These are phyloP conservation scores for Saturnispora bothae DNA, from an alignment of 805 yeast species.

Conservation along the genomic window DNA sequence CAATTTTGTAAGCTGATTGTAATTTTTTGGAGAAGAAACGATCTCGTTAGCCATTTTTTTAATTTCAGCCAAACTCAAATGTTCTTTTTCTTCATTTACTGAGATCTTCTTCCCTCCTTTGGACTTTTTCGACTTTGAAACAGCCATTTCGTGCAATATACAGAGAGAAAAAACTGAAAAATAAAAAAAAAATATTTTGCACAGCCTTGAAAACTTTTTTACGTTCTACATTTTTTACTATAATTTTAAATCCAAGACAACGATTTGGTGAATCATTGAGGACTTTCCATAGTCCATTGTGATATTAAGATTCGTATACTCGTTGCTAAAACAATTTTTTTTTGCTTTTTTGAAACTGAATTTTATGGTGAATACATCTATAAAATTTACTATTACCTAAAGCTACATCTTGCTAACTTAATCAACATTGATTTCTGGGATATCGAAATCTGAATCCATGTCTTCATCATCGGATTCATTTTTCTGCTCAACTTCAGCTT, in stretches of 20 bases:
- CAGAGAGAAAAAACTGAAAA: background rate
- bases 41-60: conserved; percentile 23
- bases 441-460: conserved; percentile 27
- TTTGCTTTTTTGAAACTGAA: conserved; percentile 4
- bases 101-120: background rate
- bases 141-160: background rate
- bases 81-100: conserved; percentile 2
- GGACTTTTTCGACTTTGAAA: conserved; percentile 1
- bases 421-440: conserved; percentile 27
- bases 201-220: conserved; percentile 10
- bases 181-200: conserved; percentile 7
- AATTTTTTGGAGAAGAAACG: conserved; percentile 35
- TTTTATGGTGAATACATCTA: conserved; percentile 1
- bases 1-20: conserved; percentile 44
- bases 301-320: conserved; percentile 4
- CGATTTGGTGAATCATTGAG: conserved; percentile 4
- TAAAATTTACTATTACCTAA: background rate
- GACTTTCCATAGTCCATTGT: background rate
- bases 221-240: too few species aligned
- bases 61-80: conserved; percentile 18
- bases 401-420: conserved; percentile 12
- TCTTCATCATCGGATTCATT: conserved; percentile 16
- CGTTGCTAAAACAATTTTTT: conserved; percentile 1
- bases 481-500: conserved; percentile 18
- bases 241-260: background rate